phyloP scores from a whole-genome alignment of 805 yeast species.

The Zygotorulaspora danielsina region DNA sequence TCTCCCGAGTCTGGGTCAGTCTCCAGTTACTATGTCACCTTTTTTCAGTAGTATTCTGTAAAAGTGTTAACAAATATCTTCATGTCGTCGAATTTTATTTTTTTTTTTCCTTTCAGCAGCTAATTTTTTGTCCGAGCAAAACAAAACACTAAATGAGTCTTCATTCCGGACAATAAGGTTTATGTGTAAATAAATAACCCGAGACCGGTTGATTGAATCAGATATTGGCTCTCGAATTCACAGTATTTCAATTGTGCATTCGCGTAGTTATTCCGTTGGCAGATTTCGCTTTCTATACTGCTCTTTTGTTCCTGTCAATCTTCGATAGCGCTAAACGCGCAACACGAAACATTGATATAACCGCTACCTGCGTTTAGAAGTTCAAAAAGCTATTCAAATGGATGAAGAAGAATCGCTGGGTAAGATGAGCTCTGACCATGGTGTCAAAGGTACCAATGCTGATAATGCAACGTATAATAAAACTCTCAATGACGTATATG shows the following conservation, averaged over 20 bases:
- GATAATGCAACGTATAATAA: conserved; percentile 13
- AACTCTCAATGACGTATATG: conserved; percentile 15
- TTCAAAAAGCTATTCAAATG: background rate
- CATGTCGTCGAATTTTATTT: background rate
- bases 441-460: background rate
- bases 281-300: background rate
- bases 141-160: too few species aligned
- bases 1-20: background rate
- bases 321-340: too few species aligned
- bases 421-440: background rate
- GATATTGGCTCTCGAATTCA: too few species aligned
- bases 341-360: conserved; percentile 1
- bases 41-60: too few species aligned
- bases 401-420: background rate
- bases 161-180: too few species aligned
- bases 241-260: too few species aligned
- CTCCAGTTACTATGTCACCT: background rate
- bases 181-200: too few species aligned
- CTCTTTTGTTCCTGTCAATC: background rate
- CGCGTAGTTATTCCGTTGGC: background rate
- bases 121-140: too few species aligned
- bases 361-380: background rate
- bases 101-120: background rate
- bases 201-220: too few species aligned
- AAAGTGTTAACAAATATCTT: background rate